Percentiles rank a stretch among this genome's conserved stretches.
Evolutionary conservation across 148 eudicot genomes (phyloP).

Genomic region (Camellia granthamiana): DNA sequence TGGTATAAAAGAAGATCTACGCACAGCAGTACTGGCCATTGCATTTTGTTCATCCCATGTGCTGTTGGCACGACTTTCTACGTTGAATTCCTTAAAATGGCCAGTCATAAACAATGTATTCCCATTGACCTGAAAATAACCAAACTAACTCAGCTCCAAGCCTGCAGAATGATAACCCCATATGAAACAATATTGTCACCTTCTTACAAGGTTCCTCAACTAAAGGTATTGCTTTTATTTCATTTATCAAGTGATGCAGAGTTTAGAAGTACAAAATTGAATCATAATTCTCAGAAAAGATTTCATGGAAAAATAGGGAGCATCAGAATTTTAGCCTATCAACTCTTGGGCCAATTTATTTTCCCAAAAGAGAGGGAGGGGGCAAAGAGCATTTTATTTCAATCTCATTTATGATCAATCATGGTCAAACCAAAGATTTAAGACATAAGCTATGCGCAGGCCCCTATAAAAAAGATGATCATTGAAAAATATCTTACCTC

Average conservation of each 20-base stretch:
- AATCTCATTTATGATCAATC: neutral
- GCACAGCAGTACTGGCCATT: conserved; percentile 71
- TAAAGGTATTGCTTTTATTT: neutral
- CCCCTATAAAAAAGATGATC: neutral
- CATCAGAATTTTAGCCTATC: neutral
- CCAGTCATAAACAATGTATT: conserved; percentile 70
- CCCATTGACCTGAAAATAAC: conserved; percentile 76
- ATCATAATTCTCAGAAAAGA: neutral
- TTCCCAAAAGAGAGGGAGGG: too few species aligned
- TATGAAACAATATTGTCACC: neutral
- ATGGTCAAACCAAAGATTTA: neutral
- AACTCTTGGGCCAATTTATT: too few species aligned
- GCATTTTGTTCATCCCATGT: conserved; percentile 78
- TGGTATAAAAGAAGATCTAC: conserved; percentile 19
- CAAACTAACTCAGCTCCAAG: neutral
- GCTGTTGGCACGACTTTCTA: conserved; percentile 45
- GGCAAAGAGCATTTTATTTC: neutral
- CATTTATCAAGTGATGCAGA: neutral
- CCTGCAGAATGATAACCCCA: neutral
- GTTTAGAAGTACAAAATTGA: neutral
- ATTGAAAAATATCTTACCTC: conserved; percentile 54
- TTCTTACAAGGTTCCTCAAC: neutral
- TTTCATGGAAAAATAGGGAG: neutral
- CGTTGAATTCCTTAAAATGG: conserved; percentile 72
- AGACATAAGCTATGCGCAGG: neutral